Evolutionary conservation across 2,329 filamentous ascomycete genomes (phyloP), one percentile per base, ranked within the genome.

Genomic region (Fusarium bulbicola): DNA sequence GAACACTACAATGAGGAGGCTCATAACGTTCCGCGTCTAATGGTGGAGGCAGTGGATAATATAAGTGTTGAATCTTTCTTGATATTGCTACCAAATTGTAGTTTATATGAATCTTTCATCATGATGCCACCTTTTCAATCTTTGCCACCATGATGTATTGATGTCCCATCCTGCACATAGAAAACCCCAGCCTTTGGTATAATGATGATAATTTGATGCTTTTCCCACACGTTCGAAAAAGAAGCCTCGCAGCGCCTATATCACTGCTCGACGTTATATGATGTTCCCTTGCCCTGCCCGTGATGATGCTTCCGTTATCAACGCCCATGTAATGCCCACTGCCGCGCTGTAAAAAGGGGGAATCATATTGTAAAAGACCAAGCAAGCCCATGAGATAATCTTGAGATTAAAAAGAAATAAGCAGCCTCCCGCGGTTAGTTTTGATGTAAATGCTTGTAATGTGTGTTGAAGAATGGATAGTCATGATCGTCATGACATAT

Each of bases 251-350:
- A 66, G 69, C 50, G 65, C 53, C 53, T 37, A 59, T 54, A 42
- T 26, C 34, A 56, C 59, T 34, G 37, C 52, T 64, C 32, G 54
- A 63, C 57, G 43, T 59, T 67, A 46, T 47, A 58, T 54, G 49
- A 59, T 47, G 32, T 59, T 32, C 45, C 63, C 45, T 28, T 59
- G 20, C 46, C 68, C 40, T 42, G n/a, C 52, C 65, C 32, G n/a
- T 67, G 32, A 58, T 63, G 42, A 66, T 69, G 62, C 47, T 71
- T 66, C 62, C 66, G 37, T 56, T 53, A 47, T 37, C 68, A 77
- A 77, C 76, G 75, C 76, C 76, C 59, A 70, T 63, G 63, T 59
- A 72, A 77, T 77, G 73, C 72, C 68, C 50, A 52, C 59, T 40
- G 63, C 59, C 60, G 45, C 59, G 56, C 57, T 74, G 45, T 66